Percentiles rank a stretch among this genome's conserved stretches.
These are phyloP conservation scores for Tricladium varicosporioides DNA, from an alignment of 2,329 filamentous ascomycete species.

Conservation along the genomic window DNA sequence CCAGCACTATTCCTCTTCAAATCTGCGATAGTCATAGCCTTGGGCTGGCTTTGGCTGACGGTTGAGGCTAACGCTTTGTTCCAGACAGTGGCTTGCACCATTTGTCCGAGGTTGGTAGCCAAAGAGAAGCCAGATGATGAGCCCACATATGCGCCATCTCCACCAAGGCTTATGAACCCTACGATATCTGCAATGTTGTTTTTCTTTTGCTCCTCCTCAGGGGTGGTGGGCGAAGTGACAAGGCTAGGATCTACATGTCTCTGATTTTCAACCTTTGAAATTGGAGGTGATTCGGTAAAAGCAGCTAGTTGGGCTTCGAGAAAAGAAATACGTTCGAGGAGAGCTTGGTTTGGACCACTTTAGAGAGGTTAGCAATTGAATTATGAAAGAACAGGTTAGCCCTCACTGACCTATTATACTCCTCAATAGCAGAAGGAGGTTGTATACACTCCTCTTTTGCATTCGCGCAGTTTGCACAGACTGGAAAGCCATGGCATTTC, in stretches of 20 bases:
- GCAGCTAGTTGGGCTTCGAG: constrained; percentile 28
- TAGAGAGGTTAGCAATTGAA: not conserved
- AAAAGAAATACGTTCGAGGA: constrained; percentile 28
- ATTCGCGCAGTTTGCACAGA: constrained; percentile 27
- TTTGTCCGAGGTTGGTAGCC: constrained; percentile 49
- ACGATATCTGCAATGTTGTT: constrained; percentile 43
- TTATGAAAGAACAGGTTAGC: not conserved
- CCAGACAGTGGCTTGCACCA: constrained; percentile 54
- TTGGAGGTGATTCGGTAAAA: constrained; percentile 19
- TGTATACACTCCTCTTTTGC: constrained; percentile 30
- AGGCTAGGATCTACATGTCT: constrained; percentile 5
- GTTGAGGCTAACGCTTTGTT: constrained; percentile 44
- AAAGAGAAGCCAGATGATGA: constrained; percentile 47
- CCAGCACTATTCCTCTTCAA: constrained; percentile 42
- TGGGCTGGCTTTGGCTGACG: constrained; percentile 19
- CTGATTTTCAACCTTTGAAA: constrained; percentile 11
- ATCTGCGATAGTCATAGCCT: constrained; percentile 35
- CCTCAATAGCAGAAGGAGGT: constrained; percentile 28
- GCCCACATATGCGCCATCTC: constrained; percentile 48
- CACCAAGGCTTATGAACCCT: constrained; percentile 47
- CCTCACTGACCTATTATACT: constrained; percentile 26
- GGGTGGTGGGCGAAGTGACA: constrained; percentile 8
- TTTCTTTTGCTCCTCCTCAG: constrained; percentile 16
- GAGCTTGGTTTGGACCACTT: constrained; percentile 27
- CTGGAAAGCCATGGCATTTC: constrained; percentile 28